Evolutionary conservation across 306 rosid species (phyloP), one percentile per base, ranked within the genome.

Genomic region (Rosa multiflora): DNA sequence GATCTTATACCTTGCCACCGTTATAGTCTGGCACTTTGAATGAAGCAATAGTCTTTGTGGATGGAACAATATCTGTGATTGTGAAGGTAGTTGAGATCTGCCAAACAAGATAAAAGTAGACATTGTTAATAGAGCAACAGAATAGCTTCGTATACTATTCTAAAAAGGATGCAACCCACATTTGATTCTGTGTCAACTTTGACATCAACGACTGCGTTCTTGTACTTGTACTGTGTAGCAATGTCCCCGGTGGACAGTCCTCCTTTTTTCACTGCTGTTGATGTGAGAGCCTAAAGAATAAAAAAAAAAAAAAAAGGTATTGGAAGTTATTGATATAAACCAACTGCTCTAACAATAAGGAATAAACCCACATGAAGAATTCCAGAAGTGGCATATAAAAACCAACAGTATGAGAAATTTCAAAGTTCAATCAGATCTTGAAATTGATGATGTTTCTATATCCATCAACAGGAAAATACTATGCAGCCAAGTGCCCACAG

Each of bases 221-320:
- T 96, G 81, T 87, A 89, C 93, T 93, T 96, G 90, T 90, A 96
- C 76, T 63, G 80, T 74, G 98, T 85, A 23, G 88, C 90, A 53
- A 96, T 81, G 82, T 93, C 99, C 78, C 97, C 99, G 61, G 83
- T 78, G 74, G 98, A 96, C 74, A 91, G 88, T 81, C 92, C 94
- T 79, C 94, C 97, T 84, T 89, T 96, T 91, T 91, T 96, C 82
- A 90, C 87, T 29, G 99, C 94, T 42, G 97, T 88, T 75, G 99
- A 93, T 62, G 99, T 93, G 51, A 96, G 92, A 62, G 93, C 93
- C 99, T 94, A 83, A 46, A 85, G 62, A 48, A 55, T 26, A 0
- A 1, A 32, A 76, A 66, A 64, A 32, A 76, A 66, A 64, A 66
- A 47, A 73, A 29, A 11, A 49, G 40, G 70, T 10, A 21, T 6